Evolutionary conservation across 2,329 filamentous ascomycete species (phyloP).

Genomic region (Byssochlamys sp.): DNA sequence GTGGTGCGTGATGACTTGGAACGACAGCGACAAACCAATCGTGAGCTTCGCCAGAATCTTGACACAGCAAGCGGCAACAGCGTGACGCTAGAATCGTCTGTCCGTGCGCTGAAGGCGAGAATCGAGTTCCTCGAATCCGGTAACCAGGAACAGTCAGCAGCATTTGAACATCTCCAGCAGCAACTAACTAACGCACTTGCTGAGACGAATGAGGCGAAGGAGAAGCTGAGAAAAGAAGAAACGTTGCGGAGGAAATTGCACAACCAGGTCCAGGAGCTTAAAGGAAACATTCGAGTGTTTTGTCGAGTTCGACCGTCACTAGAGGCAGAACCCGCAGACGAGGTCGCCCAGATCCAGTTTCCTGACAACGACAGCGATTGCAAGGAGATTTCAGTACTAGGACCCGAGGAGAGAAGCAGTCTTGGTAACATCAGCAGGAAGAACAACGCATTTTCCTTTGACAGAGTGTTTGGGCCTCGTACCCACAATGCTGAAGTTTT

Average conservation of each 20-base stretch:
- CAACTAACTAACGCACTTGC: slow-evolving; percentile 68
- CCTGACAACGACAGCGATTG: slow-evolving; percentile 72
- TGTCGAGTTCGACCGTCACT: slow-evolving; percentile 78
- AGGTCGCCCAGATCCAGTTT: slow-evolving; percentile 65
- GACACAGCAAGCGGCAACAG: slow-evolving; percentile 53
- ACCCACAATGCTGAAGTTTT: slow-evolving; percentile 80
- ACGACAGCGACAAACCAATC: slow-evolving; percentile 54
- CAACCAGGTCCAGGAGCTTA: slow-evolving; percentile 95
- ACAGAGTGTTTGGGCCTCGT: slow-evolving; percentile 75
- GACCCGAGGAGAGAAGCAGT: slow-evolving; percentile 73
- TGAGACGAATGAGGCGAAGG: slow-evolving; percentile 58
- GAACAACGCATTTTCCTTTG: slow-evolving; percentile 78
- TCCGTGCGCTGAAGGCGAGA: slow-evolving; percentile 66
- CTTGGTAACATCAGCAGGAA: slow-evolving; percentile 67
- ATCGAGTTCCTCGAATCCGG: slow-evolving; percentile 85
- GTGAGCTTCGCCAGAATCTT: slow-evolving; percentile 49
- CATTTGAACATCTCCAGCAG: slow-evolving; percentile 71
- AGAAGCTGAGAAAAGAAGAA: slow-evolving; percentile 84
- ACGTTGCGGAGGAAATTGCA: slow-evolving; percentile 82
- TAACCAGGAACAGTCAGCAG: slow-evolving; percentile 76
- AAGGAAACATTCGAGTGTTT: slow-evolving; percentile 97
- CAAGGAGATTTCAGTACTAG: slow-evolving; percentile 74
- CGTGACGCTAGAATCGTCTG: slow-evolving; percentile 61
- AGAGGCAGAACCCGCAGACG: slow-evolving; percentile 46
- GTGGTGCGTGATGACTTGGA: slow-evolving; percentile 41